Percentiles rank a stretch among this genome's conserved stretches.
Evolutionary conservation across 768 basidiomycete species (phyloP).

Genomic region (Gelatoporia subvermispora): DNA sequence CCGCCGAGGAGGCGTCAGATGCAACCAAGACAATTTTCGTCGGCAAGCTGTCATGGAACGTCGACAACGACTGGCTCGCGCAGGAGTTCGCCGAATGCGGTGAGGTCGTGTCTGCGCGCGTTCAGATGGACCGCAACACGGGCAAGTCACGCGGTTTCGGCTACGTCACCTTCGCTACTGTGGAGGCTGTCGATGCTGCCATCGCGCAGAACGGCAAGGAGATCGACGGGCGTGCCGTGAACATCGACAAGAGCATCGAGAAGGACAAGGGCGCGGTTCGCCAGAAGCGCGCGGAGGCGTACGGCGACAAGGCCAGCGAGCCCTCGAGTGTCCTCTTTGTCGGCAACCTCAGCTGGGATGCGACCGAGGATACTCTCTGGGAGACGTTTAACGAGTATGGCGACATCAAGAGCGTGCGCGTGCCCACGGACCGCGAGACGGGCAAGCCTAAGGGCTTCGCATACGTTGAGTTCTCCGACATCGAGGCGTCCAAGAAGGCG

Average conservation of each 20-base stretch:
- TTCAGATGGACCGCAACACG: constrained; percentile 77
- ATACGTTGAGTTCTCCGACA: constrained; percentile 88
- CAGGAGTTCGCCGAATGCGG: constrained; percentile 88
- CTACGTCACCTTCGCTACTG: constrained; percentile 71
- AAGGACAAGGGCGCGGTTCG: constrained; percentile 48
- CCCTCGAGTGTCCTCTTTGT: constrained; percentile 82
- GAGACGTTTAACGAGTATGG: constrained; percentile 86
- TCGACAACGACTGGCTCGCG: constrained; percentile 92
- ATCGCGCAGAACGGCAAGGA: constrained; percentile 77
- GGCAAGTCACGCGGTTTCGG: constrained; percentile 85
- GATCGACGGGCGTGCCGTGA: constrained; percentile 87
- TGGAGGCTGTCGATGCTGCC: constrained; percentile 75
- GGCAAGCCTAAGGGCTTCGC: constrained; percentile 93
- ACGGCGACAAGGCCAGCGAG: constrained; percentile 63
- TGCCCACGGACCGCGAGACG: constrained; percentile 90
- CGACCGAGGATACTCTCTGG: constrained; percentile 84
- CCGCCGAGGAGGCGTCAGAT: constrained; percentile 30
- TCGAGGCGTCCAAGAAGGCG: constrained; percentile 79
- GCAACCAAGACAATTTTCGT: constrained; percentile 80
- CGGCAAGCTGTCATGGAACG: constrained; percentile 91
- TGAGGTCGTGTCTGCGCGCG: constrained; percentile 84
- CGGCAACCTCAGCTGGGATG: constrained; percentile 81
- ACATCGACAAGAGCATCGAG: constrained; percentile 76
- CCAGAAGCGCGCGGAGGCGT: constrained; percentile 72
- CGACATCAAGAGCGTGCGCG: constrained; percentile 76